These are phyloP conservation scores for Tetrahymena malaccensis DNA, from an alignment of 73 alveolate species.

Conservation along the genomic window DNA sequence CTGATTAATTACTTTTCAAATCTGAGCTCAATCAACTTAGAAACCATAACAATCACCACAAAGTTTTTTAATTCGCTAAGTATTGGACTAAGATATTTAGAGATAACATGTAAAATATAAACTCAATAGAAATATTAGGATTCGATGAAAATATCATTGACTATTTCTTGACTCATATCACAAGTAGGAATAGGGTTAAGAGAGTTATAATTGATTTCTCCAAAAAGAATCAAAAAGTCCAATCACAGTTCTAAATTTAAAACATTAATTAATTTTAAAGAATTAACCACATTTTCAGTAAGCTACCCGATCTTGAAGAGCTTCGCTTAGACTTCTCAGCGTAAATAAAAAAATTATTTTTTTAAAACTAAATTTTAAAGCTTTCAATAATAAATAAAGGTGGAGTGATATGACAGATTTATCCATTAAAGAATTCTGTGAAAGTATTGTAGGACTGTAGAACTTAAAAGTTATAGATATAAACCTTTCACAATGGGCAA, in stretches of 20 bases:
- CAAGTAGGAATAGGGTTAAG: neutral
- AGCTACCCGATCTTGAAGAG: neutral
- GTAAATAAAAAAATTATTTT: neutral
- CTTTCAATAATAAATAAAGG: neutral
- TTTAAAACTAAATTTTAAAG: neutral
- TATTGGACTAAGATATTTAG: neutral
- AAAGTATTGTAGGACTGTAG: neutral
- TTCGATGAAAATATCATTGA: neutral
- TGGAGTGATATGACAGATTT: neutral
- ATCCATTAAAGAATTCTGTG: neutral
- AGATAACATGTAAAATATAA: neutral
- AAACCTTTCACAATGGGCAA: neutral
- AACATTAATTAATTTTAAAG: neutral
- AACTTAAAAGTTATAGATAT: neutral
- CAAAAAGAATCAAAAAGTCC: neutral
- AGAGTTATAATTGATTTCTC: neutral
- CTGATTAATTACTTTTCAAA: neutral
- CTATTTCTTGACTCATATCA: neutral
- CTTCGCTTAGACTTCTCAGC: neutral
- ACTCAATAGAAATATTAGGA: neutral
- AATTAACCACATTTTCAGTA: neutral
- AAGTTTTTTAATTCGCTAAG: neutral
- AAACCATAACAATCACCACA: neutral
- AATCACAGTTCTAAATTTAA: neutral
- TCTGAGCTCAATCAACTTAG: neutral